Evolutionary conservation across 2,329 filamentous ascomycete species (phyloP).

Genomic region (Pseudomassariella vexata): DNA sequence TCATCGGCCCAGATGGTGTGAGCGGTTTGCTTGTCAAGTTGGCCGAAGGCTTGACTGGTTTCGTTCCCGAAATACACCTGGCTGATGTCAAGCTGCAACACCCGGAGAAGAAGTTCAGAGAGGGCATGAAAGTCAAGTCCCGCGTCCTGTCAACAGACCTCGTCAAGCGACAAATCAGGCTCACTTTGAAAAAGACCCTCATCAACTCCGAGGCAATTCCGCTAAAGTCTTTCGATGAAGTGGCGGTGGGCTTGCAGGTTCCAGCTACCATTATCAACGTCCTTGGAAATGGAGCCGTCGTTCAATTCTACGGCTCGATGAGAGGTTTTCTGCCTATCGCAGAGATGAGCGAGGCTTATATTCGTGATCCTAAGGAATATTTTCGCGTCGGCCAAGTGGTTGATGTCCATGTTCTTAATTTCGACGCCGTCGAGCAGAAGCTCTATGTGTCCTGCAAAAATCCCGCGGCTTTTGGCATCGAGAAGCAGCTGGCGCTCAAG

Average conservation of each 20-base stretch:
- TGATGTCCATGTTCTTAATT: slow-evolving; percentile 78
- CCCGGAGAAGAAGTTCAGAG: slow-evolving; percentile 92
- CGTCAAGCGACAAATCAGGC: slow-evolving; percentile 69
- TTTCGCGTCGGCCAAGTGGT: slow-evolving; percentile 89
- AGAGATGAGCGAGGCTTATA: slow-evolving; percentile 97
- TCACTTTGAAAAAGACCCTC: slow-evolving; percentile 92
- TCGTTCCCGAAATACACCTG: slow-evolving; percentile 83
- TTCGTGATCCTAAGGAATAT: slow-evolving; percentile 81
- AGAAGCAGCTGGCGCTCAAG: slow-evolving; percentile 72
- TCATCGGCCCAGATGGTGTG: slow-evolving; percentile 73
- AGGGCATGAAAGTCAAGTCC: slow-evolving; percentile 77
- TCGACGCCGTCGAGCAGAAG: slow-evolving; percentile 64
- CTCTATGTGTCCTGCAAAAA: slow-evolving; percentile 93
- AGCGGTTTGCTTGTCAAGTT: slow-evolving; percentile 77
- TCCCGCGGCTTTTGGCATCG: slow-evolving; percentile 66
- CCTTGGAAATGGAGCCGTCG: slow-evolving; percentile 70
- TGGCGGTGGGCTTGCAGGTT: slow-evolving; percentile 68
- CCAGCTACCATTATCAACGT: slow-evolving; percentile 85
- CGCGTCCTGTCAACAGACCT: slow-evolving; percentile 77
- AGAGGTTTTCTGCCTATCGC: slow-evolving; percentile 85
- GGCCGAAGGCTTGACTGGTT: slow-evolving; percentile 80
- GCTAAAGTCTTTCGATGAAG: slow-evolving; percentile 71
- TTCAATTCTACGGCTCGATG: slow-evolving; percentile 85
- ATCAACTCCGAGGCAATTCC: slow-evolving; percentile 82
- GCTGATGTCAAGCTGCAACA: slow-evolving; percentile 84